Evolutionary conservation across 179 eudicot genomes (phyloP), one percentile per base, ranked within the genome.

Genomic region (Silene noctiflora): DNA sequence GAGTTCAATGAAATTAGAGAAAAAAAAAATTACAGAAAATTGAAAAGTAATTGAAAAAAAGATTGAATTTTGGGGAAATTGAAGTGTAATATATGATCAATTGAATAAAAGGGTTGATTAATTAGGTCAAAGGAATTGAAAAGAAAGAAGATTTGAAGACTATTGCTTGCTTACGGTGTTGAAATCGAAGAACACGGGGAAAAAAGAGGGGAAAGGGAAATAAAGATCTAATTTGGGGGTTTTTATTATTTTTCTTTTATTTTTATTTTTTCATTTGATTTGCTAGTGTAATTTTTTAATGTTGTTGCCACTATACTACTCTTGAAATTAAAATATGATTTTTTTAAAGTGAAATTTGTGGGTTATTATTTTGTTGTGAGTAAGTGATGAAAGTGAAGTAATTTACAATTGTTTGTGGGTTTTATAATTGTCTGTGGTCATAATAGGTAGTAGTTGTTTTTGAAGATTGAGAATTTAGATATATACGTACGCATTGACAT

Each of bases 151-250:
- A 63, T 63, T 63, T 63, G 67, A 25, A 63, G 67, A 63, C 67
- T 63, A 63, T 75, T 62, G 69, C n/a, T 71, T 22, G 75, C 46
- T 72, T 59, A 22, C 51, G 74, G 53, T 73, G 67, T 74, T 74
- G 71, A 74, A 79, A 79, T 79, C 75, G 75, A 74, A 63, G 73
- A 75, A 74, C 78, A 75, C 73, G 77, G 44, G 66, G 51, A 17
- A 20, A 59, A 24, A 22, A n/a, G 46, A 33, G 69, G 35, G 46
- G 69, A 21, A n/a, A 58, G 58, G 61, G 73, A 59, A 48, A 79
- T 76, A 73, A 62, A 67, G 61, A 53, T 33, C 70, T 75, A 29
- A 44, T 61, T 42, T 61, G 56, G 56, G 56, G 58, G 4, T 29
- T 66, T 29, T 66, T 66, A 27, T 66, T 27, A 11, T 6, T 27